Percentiles rank a stretch among this genome's conserved stretches.
Evolutionary conservation across 805 yeast genomes (phyloP).

Genomic region (Pichia cephalocereana): DNA sequence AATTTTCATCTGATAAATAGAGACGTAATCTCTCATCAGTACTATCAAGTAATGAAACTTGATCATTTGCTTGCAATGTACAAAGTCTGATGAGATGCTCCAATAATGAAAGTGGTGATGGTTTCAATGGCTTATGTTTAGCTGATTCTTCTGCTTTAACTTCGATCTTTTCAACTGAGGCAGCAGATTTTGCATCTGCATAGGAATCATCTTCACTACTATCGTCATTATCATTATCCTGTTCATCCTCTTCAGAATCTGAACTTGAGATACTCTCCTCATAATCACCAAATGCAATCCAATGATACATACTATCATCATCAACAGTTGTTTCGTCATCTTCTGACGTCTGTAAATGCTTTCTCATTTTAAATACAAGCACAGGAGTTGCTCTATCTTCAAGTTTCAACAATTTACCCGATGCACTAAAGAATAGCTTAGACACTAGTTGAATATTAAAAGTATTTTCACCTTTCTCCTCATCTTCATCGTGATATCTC

Average conservation of each 20-base stretch:
- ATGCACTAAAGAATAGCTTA: slow-evolving; percentile 57
- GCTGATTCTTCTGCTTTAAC: slow-evolving; percentile 13
- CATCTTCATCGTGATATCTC: slow-evolving; percentile 58
- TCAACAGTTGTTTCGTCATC: not conserved
- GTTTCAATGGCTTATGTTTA: not conserved
- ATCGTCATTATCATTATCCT: slow-evolving; percentile 19
- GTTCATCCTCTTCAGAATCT: slow-evolving; percentile 29
- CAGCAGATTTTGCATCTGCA: slow-evolving; percentile 9
- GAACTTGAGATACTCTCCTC: slow-evolving; percentile 13
- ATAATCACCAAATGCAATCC: slow-evolving; percentile 45
- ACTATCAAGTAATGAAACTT: slow-evolving; percentile 39
- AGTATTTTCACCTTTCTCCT: slow-evolving; percentile 26
- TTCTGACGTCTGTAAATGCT: slow-evolving; percentile 11
- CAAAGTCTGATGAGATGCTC: slow-evolving; percentile 56
- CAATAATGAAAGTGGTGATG: slow-evolving; percentile 38
- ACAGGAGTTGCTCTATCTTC: slow-evolving; percentile 61
- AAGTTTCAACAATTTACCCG: slow-evolving; percentile 54
- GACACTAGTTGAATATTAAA: slow-evolving; percentile 35
- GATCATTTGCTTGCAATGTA: slow-evolving; percentile 54
- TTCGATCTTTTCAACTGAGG: not conserved
- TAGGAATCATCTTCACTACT: slow-evolving; percentile 14
- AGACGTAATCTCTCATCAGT: slow-evolving; percentile 59
- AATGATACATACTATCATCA: slow-evolving; percentile 23
- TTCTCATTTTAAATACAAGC: slow-evolving; percentile 44
- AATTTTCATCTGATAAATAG: slow-evolving; percentile 50